Conservation (phyloP, 768 basidiomycete species). For the Lactarius evosmus region DNA sequence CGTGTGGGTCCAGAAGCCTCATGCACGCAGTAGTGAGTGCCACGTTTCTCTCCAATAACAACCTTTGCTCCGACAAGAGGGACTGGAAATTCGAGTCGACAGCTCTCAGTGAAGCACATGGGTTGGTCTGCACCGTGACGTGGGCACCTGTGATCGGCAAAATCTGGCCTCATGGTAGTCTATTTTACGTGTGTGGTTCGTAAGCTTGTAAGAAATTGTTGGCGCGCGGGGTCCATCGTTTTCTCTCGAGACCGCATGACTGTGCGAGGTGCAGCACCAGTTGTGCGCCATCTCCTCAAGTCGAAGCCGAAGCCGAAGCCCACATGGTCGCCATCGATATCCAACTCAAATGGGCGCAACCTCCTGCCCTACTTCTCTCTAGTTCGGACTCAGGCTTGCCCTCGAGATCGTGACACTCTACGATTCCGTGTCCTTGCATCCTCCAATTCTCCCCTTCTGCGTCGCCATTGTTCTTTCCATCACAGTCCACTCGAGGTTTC, state of each 20-base stretch:
- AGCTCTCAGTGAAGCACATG: neutral
- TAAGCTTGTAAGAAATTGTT: no score
- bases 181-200: neutral
- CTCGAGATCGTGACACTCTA: neutral
- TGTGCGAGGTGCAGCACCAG: neutral
- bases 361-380: slow-evolving; percentile 3
- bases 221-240: neutral
- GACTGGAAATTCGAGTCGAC: no score
- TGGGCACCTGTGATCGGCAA: no score
- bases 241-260: slow-evolving; percentile 2
- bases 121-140: neutral
- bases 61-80: neutral
- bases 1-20: neutral
- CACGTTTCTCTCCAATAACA: neutral
- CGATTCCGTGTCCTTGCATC: neutral
- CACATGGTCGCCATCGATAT: slow-evolving; percentile 19
- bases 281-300: slow-evolving; percentile 8
- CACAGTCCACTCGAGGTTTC: neutral
- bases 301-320: neutral
- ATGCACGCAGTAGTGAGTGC: neutral
- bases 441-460: neutral
- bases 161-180: no score
- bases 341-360: slow-evolving; percentile 4
- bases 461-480: slow-evolving; percentile 20
- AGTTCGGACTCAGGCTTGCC: neutral